These are phyloP conservation scores for Discostella pseudostelligera DNA, from an alignment of 108 stramenopile genomes.

Conservation along the genomic window DNA sequence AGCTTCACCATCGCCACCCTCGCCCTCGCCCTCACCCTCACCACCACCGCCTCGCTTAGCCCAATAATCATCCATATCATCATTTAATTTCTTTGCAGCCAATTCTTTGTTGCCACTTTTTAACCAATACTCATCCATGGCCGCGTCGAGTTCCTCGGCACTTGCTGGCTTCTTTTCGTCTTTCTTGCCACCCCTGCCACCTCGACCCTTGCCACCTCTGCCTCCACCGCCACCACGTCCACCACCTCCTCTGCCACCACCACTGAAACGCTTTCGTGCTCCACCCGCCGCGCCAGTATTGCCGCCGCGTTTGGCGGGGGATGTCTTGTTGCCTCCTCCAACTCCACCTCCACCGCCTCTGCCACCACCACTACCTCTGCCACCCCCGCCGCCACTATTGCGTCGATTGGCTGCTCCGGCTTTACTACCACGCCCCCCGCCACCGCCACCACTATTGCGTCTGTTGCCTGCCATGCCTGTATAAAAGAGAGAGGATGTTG, in stretches of 20 bases:
- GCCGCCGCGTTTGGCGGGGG: conserved; percentile 11
- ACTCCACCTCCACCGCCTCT: conserved; percentile 15
- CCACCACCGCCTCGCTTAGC: conserved; percentile 56
- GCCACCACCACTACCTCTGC: conserved; percentile 9
- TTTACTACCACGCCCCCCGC: conserved; percentile 4
- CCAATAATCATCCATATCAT: conserved; percentile 89
- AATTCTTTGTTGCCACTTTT: conserved; percentile 72
- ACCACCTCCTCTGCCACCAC: conserved; percentile 15
- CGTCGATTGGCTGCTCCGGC: conserved; percentile 18
- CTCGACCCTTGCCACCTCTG: neutral
- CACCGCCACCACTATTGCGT: neutral
- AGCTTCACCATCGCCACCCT: conserved; percentile 32
- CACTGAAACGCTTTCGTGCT: conserved; percentile 19
- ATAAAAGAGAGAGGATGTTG: neutral
- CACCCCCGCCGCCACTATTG: conserved; percentile 17
- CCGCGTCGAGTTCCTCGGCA: conserved; percentile 75
- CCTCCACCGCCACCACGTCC: conserved; percentile 16
- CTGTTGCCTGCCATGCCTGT: neutral
- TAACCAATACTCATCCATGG: conserved; percentile 86
- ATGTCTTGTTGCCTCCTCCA: conserved; percentile 8
- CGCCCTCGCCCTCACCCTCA: conserved; percentile 25
- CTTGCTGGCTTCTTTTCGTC: conserved; percentile 70
- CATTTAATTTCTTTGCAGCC: conserved; percentile 80
- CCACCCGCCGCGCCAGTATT: conserved; percentile 16
- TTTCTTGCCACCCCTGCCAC: conserved; percentile 6